Evolutionary conservation across 768 basidiomycete species (phyloP), one percentile per base, ranked within the genome.

Genomic region (Sistotremastrum suecicum): DNA sequence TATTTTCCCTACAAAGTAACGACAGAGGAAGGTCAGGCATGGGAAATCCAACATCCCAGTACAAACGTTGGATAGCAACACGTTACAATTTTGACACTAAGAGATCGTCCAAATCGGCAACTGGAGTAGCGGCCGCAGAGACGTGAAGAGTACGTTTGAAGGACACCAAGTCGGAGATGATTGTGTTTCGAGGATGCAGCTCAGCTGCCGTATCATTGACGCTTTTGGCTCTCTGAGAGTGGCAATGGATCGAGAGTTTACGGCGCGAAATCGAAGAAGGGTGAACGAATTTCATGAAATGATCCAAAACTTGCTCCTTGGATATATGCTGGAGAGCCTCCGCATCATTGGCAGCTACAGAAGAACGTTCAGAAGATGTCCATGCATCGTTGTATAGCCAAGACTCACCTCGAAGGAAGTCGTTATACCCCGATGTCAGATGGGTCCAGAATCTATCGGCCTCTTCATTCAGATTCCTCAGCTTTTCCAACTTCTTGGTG

Each of bases 401-500:
- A 10, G 7, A 73, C 82, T 61, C 59, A 90, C 92, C 74, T 58
- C 83, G 73, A 48, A 75, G 63, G 68, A 98, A 99, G 63, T 97
- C 91, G 51, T 79, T 75, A 53, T 83, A 87, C 3, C 90, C 84
- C 28, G 71, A 76, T 50, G 76, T 75, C 50, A 98, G 77, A 42
- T 85, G 76, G 11, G 56, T 53, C 67, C 82, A 80, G 56, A 80
- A 87, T 50, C 70, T 67, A n/a, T 65, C 62, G 3, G 70, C 65
- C 64, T 99, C 95, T 56, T 94, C 85, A 5, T 66, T 66, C 42
- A 98, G 61, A 59, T 95, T 97, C 72, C 98, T 97, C 54, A 80
- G 69, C 34, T 76, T 81, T 58, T 98, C 91, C 48, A 76, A 64
- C 79, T 85, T 86, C 55, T 80, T 82, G 58, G 78, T 78, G 59